Evolutionary conservation across 768 basidiomycete genomes (phyloP).

Genomic region (Tricholomella constricta): DNA sequence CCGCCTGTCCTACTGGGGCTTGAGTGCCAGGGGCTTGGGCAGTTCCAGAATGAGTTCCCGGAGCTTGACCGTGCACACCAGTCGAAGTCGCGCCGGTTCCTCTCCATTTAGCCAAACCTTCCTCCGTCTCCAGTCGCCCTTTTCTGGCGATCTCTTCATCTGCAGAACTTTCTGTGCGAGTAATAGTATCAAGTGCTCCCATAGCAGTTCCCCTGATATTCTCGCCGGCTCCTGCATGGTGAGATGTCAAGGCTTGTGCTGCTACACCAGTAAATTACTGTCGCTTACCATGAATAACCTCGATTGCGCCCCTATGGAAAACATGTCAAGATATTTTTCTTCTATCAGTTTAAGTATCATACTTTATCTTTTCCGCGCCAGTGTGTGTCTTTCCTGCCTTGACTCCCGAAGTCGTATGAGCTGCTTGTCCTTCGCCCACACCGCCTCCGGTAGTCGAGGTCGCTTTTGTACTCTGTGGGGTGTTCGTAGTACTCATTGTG

Average conservation of each 20-base stretch:
- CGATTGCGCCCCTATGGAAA: constrained; percentile 32
- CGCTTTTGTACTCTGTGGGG: not conserved
- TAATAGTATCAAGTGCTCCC: constrained; percentile 38
- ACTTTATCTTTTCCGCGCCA: not conserved
- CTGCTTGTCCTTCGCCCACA: not conserved
- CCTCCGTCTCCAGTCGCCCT: constrained; percentile 42
- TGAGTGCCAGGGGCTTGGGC: no score
- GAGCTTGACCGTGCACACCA: not conserved
- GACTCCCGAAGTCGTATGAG: not conserved
- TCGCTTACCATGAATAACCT: constrained; percentile 37
- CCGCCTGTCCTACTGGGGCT: no score
- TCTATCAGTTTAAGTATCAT: no score
- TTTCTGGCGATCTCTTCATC: constrained; percentile 38
- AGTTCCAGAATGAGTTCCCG: no score
- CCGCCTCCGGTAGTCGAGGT: not conserved
- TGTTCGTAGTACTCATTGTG: not conserved
- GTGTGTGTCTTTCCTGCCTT: not conserved
- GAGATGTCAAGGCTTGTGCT: constrained; percentile 4
- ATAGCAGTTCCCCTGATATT: constrained; percentile 44
- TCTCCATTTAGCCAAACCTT: constrained; percentile 36
- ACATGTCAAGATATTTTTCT: not conserved
- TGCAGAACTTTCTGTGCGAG: constrained; percentile 25
- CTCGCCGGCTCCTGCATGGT: constrained; percentile 42
- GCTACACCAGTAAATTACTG: not conserved
- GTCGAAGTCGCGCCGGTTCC: not conserved